Conservation (phyloP, 495 filamentous ascomycete species). For the Talaromyces trachyspermus region DNA sequence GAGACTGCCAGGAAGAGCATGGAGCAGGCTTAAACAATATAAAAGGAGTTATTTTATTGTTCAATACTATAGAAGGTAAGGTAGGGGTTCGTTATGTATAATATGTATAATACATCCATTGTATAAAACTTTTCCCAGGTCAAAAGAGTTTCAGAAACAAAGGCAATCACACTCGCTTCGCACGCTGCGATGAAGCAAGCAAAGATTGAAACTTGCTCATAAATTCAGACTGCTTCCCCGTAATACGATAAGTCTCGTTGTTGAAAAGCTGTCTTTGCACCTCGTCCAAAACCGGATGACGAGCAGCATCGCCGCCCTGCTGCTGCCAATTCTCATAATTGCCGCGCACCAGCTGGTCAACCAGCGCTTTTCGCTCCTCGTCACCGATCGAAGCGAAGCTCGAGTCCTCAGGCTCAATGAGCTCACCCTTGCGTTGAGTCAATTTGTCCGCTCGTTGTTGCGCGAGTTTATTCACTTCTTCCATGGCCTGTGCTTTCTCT, state of each 20-base stretch:
- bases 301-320: background rate
- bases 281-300: slow-evolving; percentile 16
- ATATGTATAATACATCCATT: too few species aligned
- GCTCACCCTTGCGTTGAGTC: slow-evolving; percentile 32
- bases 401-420: slow-evolving; percentile 28
- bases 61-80: too few species aligned
- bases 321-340: slow-evolving; percentile 20
- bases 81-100: too few species aligned
- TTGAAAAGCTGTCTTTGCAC: slow-evolving; percentile 33
- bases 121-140: slow-evolving; percentile 3
- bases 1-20: slow-evolving; percentile 56
- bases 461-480: slow-evolving; percentile 28
- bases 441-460: slow-evolving; percentile 35
- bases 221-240: slow-evolving; percentile 34
- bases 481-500: slow-evolving; percentile 31
- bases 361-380: slow-evolving; percentile 53
- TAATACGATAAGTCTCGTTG: slow-evolving; percentile 38
- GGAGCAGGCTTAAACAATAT: slow-evolving; percentile 30
- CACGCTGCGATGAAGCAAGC: slow-evolving; percentile 22
- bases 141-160: background rate
- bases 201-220: slow-evolving; percentile 38
- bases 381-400: slow-evolving; percentile 39
- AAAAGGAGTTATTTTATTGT: too few species aligned
- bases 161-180: slow-evolving; percentile 13
- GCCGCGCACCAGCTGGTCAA: slow-evolving; percentile 64